phyloP scores from a whole-genome alignment of 345 rosid species.

The Ricinus communis region DNA sequence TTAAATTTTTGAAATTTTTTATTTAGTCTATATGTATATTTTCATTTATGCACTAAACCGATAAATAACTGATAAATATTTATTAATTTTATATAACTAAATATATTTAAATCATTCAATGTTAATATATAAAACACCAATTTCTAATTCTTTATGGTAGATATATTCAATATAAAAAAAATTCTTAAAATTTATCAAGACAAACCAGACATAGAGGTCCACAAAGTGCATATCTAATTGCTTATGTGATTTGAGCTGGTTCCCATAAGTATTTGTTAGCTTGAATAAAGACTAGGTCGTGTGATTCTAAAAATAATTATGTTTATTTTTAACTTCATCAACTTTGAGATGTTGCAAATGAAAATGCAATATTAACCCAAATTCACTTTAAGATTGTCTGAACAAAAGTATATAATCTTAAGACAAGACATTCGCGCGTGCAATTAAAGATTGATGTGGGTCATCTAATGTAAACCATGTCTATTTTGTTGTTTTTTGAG shows the following conservation, averaged over 20 bases:
- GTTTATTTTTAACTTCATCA: neutral
- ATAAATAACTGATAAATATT: too few relatives aligned
- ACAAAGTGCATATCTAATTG: too few relatives aligned
- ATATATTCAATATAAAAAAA: too few relatives aligned
- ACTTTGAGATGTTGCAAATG: neutral
- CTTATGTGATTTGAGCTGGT: slow-evolving; percentile 22
- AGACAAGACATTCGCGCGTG: slow-evolving; percentile 34
- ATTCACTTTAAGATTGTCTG: slow-evolving; percentile 1
- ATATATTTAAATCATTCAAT: too few relatives aligned
- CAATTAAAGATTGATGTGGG: slow-evolving; percentile 7
- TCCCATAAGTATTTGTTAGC: slow-evolving; percentile 12
- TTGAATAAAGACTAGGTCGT: neutral
- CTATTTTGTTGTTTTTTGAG: neutral
- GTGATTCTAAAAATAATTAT: too few relatives aligned
- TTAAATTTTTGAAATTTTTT: too few relatives aligned
- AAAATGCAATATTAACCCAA: neutral
- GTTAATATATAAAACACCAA: too few relatives aligned
- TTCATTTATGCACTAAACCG: too few relatives aligned
- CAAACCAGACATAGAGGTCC: too few relatives aligned
- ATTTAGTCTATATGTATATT: too few relatives aligned
- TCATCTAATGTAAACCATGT: neutral
- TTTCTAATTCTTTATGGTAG: too few relatives aligned
- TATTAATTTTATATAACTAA: too few relatives aligned
- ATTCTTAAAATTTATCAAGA: neutral
- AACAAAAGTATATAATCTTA: slow-evolving; percentile 6